Percentiles rank a stretch among this genome's conserved stretches.
phyloP scores from a whole-genome alignment of 2,329 filamentous ascomycete genomes.

The Emmonsiellopsis sp. region DNA sequence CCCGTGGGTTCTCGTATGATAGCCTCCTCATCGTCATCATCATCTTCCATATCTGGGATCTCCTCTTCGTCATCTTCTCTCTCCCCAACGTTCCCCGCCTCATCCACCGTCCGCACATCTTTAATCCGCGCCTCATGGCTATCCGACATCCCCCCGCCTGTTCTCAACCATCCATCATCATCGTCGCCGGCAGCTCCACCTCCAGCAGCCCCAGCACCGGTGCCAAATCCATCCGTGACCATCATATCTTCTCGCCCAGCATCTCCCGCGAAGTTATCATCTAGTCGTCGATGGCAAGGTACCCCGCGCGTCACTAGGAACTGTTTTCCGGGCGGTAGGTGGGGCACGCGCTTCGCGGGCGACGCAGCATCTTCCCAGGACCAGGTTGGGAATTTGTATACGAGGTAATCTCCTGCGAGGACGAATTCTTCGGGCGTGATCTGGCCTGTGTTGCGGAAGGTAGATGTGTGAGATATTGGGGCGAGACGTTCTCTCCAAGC shows the following conservation, averaged over 20 bases:
- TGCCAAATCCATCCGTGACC: conserved; percentile 64
- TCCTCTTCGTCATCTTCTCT: conserved; percentile 60
- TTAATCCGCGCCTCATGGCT: conserved; percentile 65
- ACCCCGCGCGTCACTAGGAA: conserved; percentile 91
- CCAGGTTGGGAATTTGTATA: conserved; percentile 99
- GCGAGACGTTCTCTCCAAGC: conserved; percentile 86
- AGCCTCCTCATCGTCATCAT: conserved; percentile 85
- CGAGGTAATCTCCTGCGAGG: conserved; percentile 89
- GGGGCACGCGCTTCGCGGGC: conserved; percentile 64
- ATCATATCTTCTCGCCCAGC: conserved; percentile 78
- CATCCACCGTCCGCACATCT: conserved; percentile 81
- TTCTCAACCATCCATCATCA: conserved; percentile 86
- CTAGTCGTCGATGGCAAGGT: conserved; percentile 81
- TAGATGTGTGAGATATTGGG: conserved; percentile 80
- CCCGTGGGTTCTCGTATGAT: conserved; percentile 70
- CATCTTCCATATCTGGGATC: conserved; percentile 97
- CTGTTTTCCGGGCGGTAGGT: conserved; percentile 85
- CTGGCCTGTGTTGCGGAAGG: conserved; percentile 86
- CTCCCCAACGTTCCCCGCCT: conserved; percentile 76
- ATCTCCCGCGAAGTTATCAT: conserved; percentile 86
- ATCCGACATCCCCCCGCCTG: conserved; percentile 62
- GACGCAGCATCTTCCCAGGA: conserved; percentile 85
- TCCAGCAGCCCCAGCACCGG: conserved; percentile 35
- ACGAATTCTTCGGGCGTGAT: conserved; percentile 97
- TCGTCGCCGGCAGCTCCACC: conserved; percentile 43